Percentiles rank a stretch among this genome's conserved stretches.
Evolutionary conservation across 257 asterid genomes (phyloP).

Genomic region (Plectranthus barbatus): DNA sequence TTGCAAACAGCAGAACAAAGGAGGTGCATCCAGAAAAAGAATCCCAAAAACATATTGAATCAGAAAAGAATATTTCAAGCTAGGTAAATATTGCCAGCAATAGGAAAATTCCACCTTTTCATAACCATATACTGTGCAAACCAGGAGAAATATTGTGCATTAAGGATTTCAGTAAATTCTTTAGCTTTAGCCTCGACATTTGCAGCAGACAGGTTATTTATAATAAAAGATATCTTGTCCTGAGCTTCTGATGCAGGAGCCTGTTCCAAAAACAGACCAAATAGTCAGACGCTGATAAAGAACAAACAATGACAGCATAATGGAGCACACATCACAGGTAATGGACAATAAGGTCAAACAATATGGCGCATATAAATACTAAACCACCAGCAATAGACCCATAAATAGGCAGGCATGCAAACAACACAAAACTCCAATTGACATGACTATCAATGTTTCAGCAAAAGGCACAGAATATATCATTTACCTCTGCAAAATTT

Average conservation of each 20-base stretch:
- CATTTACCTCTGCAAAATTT: neutral
- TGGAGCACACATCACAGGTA: neutral
- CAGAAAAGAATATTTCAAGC: neutral
- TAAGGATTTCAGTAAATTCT: constrained; percentile 67
- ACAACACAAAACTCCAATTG: too few species aligned
- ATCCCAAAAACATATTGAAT: neutral
- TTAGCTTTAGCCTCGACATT: constrained; percentile 88
- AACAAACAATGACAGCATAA: constrained; percentile 1
- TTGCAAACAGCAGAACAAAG: neutral
- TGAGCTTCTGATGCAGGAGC: constrained; percentile 88
- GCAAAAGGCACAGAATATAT: neutral
- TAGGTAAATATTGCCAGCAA: neutral
- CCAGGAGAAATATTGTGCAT: constrained; percentile 82
- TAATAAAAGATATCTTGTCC: constrained; percentile 82
- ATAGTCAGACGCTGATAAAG: constrained; percentile 8
- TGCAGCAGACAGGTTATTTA: constrained; percentile 77
- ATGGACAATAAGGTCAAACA: too few species aligned
- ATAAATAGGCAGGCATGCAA: too few species aligned
- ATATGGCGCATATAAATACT: too few species aligned
- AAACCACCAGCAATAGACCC: too few species aligned
- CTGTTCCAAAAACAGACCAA: constrained; percentile 34
- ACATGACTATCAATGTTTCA: neutral
- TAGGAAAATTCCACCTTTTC: constrained; percentile 59
- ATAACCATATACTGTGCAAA: constrained; percentile 97
- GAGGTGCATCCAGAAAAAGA: neutral